A percentile compares a stretch with the other conserved stretches of the same genome.
phyloP scores from a whole-genome alignment of 371 early-diverging fungal genomes.

The Mucor racemosus region DNA sequence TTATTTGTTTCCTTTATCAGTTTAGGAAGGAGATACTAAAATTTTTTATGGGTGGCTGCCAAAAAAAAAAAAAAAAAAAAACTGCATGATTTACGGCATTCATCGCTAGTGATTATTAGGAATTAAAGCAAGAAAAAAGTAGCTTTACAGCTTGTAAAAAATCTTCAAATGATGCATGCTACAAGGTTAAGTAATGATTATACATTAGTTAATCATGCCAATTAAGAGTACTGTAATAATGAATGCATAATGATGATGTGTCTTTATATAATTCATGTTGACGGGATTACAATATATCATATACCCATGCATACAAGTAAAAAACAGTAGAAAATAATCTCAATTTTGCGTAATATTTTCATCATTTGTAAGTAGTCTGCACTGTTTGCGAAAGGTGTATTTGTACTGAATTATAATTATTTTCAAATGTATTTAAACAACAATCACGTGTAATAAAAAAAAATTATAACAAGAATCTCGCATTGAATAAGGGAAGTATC shows the following conservation, averaged over 20 bases:
- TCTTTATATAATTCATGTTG: background rate
- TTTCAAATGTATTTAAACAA: background rate
- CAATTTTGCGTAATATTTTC: too few species aligned
- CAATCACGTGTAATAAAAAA: background rate
- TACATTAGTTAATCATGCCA: background rate
- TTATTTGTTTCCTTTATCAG: constrained; percentile 3
- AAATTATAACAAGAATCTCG: background rate
- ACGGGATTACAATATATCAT: background rate
- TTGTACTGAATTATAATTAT: too few species aligned
- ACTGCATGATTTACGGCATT: background rate
- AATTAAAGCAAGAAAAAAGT: too few species aligned
- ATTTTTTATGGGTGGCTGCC: background rate
- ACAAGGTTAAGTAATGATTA: too few species aligned
- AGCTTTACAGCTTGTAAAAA: too few species aligned
- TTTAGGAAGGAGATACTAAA: background rate
- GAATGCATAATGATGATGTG: background rate
- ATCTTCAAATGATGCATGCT: background rate
- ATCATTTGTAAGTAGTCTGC: too few species aligned
- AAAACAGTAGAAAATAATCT: background rate
- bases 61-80: too few species aligned
- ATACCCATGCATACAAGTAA: background rate
- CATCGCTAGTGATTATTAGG: background rate
- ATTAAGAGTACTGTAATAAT: background rate
- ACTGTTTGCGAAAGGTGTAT: too few species aligned
- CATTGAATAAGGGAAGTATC: background rate